Base-by-base conservation (phyloP, 2,329 filamentous ascomycete genomes). In the Paraconiothyrium brasiliense region DNA sequence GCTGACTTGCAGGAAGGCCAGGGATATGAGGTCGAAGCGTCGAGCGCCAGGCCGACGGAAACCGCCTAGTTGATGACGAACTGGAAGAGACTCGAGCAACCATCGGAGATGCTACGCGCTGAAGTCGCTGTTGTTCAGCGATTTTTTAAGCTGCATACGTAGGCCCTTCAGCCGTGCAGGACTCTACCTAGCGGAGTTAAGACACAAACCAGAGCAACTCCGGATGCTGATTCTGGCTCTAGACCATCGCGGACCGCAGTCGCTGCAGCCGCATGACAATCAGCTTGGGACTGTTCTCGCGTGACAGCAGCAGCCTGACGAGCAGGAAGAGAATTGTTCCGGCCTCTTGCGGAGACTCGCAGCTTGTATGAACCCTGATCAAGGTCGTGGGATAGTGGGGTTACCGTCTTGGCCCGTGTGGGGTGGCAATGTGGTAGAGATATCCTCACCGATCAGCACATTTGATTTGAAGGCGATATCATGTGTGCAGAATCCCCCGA, bases 11-110 rank as follows among this genome's bases (percentile, higher is more conserved):
- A 61, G 37, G 13, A 24, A 27, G 14, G 7, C 20, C 55, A 58
- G 48, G 43, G 49, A 58, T 55, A 54, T 55, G 22, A 10, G 13
- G 22, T 24, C 30, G 48, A 35, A 44, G 22, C 47, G 43, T 43
- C 46, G 54, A 54, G 49, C 27, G 55, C 43, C 54, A 46, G 54
- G 49, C 59, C 59, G 59, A 61, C 55, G 55, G 57, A 58, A 58
- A 47, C 39, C 54, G 59, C 54, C 54, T 57, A 54, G 54, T 14
- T 16, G 16, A n/a, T 46, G 51, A 43, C 48, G 59, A 43, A 34
- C 39, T 41, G 14, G 39, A 41, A 41, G 39, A n/a, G 39, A n/a
- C 39, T 41, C 13, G 37, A 41, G 37, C 39, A 41, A 41, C 39
- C 39, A 20, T 30, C 30, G 2, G n/a, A 20, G 14, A 34, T 30